Base-by-base conservation (phyloP, 2,329 filamentous ascomycete species). In the Furcasterigmium furcatum region DNA sequence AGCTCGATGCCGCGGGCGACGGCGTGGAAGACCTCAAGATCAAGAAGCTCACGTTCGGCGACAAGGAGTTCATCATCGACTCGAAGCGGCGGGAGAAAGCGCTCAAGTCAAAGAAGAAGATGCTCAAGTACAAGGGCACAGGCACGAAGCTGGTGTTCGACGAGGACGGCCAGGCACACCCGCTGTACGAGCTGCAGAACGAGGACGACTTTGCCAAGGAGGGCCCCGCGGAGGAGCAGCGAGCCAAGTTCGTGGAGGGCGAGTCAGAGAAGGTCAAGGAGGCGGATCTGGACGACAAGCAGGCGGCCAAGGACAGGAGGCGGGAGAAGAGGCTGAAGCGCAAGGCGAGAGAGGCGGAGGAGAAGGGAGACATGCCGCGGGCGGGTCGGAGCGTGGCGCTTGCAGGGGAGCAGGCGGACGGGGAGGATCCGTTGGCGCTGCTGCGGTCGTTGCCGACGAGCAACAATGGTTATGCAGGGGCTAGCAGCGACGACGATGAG, bases 61-160 rank as follows among this genome's bases (percentile, higher is more conserved):
- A 87, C 41, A 81, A 87, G 22, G 81, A 88, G 2, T 76, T 96
- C 38, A 72, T 96, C 18, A 83, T 99, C 51, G 94, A 99, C 71
- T 96, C 91, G 12, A 95, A 97, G 66, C 89, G 94, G 20, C 85
- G 91, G 55, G 92, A 96, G 69, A 97, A 96, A 71, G 79, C 96
- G n/a, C 80, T 97, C 53, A 87, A 87, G 59, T 95, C 88, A 18
- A 97, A 96, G 76, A 96, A 96, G 77, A 88, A 95, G 67, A 80
- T 96, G 53, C 79, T 90, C 60, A 94, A 95, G 63, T 88, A 89
- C 73, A 95, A 91, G 73, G 88, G 90, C 60, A 87, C 86, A 61
- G 87, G 89, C 12, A 85, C 81, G 34, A 95, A 94, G 63, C 72
- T 96, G 8, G 77, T 96, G 5, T 99, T 92, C 63, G 92, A 97